Conservation (phyloP, 768 basidiomycete species). For the Panaeolus cyanescens region DNA sequence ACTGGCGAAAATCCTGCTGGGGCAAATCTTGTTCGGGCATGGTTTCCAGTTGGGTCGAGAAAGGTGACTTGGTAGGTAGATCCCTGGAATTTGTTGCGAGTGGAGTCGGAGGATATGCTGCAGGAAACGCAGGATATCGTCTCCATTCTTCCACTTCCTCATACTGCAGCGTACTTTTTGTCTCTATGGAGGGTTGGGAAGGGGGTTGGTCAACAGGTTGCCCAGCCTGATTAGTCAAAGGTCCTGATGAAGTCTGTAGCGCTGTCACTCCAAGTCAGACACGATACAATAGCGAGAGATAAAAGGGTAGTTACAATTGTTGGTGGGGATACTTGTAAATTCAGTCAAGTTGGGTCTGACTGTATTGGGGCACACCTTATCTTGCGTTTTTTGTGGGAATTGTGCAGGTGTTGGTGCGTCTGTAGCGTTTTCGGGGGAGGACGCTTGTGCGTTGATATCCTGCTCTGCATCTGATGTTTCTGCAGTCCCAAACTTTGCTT, state of each 20-base stretch:
- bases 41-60: conserved; percentile 25
- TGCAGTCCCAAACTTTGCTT: conserved; percentile 21
- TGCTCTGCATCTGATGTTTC: conserved; percentile 40
- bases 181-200: background rate
- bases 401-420: conserved; percentile 1
- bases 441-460: conserved; percentile 18
- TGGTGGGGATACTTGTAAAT: background rate
- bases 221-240: background rate
- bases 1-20: conserved; percentile 66
- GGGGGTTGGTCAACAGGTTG: background rate
- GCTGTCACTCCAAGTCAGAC: background rate
- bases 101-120: conserved; percentile 77
- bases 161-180: conserved; percentile 12
- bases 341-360: background rate
- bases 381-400: background rate
- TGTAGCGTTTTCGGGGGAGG: background rate
- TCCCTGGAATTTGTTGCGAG: conserved; percentile 37
- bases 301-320: background rate
- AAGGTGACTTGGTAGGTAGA: conserved; percentile 23
- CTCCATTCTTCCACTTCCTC: conserved; percentile 66
- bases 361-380: background rate
- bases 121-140: conserved; percentile 72
- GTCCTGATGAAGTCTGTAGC: background rate
- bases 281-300: background rate
- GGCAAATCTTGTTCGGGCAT: conserved; percentile 41